Percentiles rank a stretch among this genome's conserved stretches.
These are phyloP conservation scores for Elsinoe necatrix DNA, from an alignment of 2,329 filamentous ascomycete genomes.

Conservation along the genomic window DNA sequence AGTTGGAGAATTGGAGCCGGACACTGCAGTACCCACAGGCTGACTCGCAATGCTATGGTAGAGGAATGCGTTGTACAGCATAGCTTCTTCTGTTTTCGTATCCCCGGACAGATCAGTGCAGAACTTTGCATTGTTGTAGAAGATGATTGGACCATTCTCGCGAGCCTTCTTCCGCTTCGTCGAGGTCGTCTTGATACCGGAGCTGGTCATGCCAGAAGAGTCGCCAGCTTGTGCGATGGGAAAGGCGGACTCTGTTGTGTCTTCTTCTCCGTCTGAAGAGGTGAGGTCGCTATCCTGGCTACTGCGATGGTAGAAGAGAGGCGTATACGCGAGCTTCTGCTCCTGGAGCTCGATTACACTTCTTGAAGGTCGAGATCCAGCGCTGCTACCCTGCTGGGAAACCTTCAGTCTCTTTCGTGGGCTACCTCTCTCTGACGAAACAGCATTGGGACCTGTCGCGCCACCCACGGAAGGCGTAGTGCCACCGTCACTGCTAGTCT, in stretches of 20 bases:
- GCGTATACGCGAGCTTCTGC: conserved; percentile 38
- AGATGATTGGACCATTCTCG: conserved; percentile 69
- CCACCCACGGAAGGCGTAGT: conserved; percentile 17
- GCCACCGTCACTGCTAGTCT: conserved; percentile 52
- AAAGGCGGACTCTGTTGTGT: conserved; percentile 29
- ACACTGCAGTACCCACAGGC: conserved; percentile 25
- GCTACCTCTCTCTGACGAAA: conserved; percentile 25
- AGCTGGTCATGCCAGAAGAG: conserved; percentile 38
- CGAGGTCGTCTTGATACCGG: conserved; percentile 38
- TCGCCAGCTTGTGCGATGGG: conserved; percentile 25
- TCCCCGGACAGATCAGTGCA: conserved; percentile 73
- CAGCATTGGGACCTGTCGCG: conserved; percentile 18
- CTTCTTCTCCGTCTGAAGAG: conserved; percentile 28
- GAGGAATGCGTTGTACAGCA: conserved; percentile 17
- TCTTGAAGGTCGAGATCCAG: conserved; percentile 5
- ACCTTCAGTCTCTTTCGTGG: conserved; percentile 21
- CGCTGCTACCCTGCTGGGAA: conserved; percentile 19
- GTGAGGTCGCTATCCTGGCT: conserved; percentile 33
- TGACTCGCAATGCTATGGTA: conserved; percentile 29
- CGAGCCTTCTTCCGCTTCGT: conserved; percentile 42
- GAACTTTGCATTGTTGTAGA: conserved; percentile 71
- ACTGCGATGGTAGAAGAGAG: conserved; percentile 41
- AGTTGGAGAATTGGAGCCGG: neutral
- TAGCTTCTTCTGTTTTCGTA: conserved; percentile 24
- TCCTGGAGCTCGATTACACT: conserved; percentile 12